Percentiles rank a stretch among this genome's conserved stretches.
These are phyloP conservation scores for Odonthalia washingtoniensis DNA, from an alignment of 31 red algal genomes.

Conservation along the genomic window DNA sequence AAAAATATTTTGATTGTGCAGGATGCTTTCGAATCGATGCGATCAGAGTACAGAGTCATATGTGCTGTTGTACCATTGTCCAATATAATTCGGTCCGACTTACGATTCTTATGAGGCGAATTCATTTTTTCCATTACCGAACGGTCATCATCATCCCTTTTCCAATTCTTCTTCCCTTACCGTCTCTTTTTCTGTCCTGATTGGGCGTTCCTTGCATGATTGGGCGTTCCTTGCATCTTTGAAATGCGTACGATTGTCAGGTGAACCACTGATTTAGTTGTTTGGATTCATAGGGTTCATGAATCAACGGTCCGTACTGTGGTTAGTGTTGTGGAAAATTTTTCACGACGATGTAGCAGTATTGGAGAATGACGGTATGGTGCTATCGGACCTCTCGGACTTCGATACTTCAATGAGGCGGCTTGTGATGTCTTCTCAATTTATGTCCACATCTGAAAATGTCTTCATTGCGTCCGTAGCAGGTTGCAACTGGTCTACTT, in stretches of 20 bases:
- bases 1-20: constrained; percentile 23
- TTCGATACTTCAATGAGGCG: constrained; percentile 24
- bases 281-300: constrained; percentile 39
- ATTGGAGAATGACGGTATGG: neutral
- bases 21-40: neutral
- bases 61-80: too few relatives aligned
- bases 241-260: too few relatives aligned
- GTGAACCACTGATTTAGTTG: too few relatives aligned
- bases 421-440: constrained; percentile 32
- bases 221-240: too few relatives aligned
- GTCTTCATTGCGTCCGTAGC: constrained; percentile 50
- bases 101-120: too few relatives aligned
- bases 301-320: constrained; percentile 18
- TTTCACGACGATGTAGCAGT: neutral
- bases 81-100: too few relatives aligned
- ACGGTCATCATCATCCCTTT: too few relatives aligned
- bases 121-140: too few relatives aligned
- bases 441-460: constrained; percentile 8
- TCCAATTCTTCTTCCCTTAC: too few relatives aligned
- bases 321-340: neutral
- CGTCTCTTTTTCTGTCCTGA: too few relatives aligned
- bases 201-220: too few relatives aligned
- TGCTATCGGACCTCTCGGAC: neutral
- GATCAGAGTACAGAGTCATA: too few relatives aligned
- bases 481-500: constrained; percentile 8